Percentiles rank a stretch among this genome's conserved stretches.
phyloP scores from a whole-genome alignment of 1,284 basidiomycete species.

The Moesziomyces antarcticus region DNA sequence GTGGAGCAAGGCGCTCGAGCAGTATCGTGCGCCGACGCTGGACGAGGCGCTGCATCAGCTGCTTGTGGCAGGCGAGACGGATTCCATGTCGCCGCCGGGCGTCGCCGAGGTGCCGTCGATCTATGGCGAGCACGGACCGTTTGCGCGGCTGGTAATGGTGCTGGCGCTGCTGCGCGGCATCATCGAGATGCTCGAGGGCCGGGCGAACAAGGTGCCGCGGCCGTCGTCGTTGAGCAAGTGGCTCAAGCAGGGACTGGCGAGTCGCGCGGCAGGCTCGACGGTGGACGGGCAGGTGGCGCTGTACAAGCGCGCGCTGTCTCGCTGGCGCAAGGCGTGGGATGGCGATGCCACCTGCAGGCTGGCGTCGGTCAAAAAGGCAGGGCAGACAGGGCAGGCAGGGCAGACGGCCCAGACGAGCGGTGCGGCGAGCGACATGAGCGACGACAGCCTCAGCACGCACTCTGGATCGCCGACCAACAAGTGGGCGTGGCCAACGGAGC shows the following conservation, averaged over 20 bases:
- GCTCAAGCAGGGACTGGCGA: conserved; percentile 19
- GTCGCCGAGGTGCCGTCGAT: conserved; percentile 23
- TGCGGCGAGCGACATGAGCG: conserved; percentile 1
- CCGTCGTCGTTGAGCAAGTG: conserved; percentile 43
- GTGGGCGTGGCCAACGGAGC: conserved; percentile 17
- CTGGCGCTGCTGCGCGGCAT: conserved; percentile 59
- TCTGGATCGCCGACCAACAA: neutral
- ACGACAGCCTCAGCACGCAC: neutral
- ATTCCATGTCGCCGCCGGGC: conserved; percentile 9
- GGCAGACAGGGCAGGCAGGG: conserved; percentile 7
- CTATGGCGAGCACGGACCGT: conserved; percentile 53
- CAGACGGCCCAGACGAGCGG: conserved; percentile 5
- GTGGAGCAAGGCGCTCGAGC: conserved; percentile 37
- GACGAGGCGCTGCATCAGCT: conserved; percentile 52
- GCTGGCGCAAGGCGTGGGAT: conserved; percentile 61
- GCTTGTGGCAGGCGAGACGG: conserved; percentile 21
- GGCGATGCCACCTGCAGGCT: conserved; percentile 46
- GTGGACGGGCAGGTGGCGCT: conserved; percentile 32
- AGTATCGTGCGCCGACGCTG: conserved; percentile 44
- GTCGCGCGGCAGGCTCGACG: conserved; percentile 5
- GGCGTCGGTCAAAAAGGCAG: conserved; percentile 40
- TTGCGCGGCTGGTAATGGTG: conserved; percentile 56
- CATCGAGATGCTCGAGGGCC: conserved; percentile 56
- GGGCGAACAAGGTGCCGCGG: conserved; percentile 34
- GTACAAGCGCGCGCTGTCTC: conserved; percentile 49